Base-by-base conservation (phyloP, 495 filamentous ascomycete genomes). In the Thermochaetoides thermophila region DNA sequence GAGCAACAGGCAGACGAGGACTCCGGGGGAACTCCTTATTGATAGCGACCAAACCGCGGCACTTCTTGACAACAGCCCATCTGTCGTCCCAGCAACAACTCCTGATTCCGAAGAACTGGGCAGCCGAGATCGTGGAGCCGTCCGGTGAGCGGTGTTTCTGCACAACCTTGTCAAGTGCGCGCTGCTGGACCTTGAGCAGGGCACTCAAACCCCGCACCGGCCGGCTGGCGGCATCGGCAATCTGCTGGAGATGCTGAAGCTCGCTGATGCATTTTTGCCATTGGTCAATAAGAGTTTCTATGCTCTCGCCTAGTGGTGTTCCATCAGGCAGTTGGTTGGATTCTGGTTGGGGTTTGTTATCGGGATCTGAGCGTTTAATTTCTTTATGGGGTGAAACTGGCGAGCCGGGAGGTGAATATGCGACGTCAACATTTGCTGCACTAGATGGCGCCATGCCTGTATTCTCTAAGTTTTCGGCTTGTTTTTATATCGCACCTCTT, bases 21-120 rank as follows among this genome's bases (percentile, higher is more conserved):
- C 44, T 50, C 3, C 49, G 33, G 0, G 47, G 47, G 21, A 53
- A 55, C 15, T 49, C 40, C 40, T 51, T 55, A 37, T 55, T 49
- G 43, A 55, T 34, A 33, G 31, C 32, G 14, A 53, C 32, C 7
- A 55, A 37, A 7, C 48, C 49, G n/a, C 35, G 39, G 27, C 34
- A 55, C 11, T 51, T 53, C 15, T 53, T 55, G 26, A 55, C 29
- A 16, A 47, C 36, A 4, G 38, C 24, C 52, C 52, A 55, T 6
- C 38, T 29, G 22, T 53, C 50, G 6, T 46, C 43, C 44, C 43
- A 55, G 21, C 52, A 52, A 29, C 49, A 50, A 32, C 36, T 46
- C 32, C 31, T 44, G 16, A 50, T 44, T 23, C 46, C 52, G 16
- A 41, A 40, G 24, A 46, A 53, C 31, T 50, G 42, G 9, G 44